phyloP scores from a whole-genome alignment of 441 rosid species.

The Euphorbia schlechtendalii region DNA sequence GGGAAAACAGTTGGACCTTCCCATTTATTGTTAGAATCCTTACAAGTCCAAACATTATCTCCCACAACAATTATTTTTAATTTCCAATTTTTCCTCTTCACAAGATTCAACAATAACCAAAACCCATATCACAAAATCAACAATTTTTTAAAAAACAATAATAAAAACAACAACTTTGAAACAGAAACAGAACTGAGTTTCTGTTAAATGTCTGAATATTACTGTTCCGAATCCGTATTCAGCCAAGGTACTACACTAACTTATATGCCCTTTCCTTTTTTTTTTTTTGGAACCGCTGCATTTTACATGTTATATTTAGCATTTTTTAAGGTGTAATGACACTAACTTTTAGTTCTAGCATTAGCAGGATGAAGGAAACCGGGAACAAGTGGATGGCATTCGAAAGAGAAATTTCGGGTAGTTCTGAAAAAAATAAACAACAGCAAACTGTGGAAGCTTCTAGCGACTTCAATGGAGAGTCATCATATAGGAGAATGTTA shows the following conservation, averaged over 20 bases:
- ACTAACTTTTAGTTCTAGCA: slow-evolving; percentile 14
- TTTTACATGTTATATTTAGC: neutral
- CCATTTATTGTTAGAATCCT: slow-evolving; percentile 16
- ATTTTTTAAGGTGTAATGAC: neutral
- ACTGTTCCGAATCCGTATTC: too few species aligned
- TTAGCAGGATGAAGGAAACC: slow-evolving; percentile 24
- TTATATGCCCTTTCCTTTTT: neutral
- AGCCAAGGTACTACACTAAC: too few species aligned
- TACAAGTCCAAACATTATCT: slow-evolving; percentile 32
- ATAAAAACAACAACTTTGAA: neutral
- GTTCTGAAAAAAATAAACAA: slow-evolving; percentile 7
- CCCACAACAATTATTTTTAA: slow-evolving; percentile 1
- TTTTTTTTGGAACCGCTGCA: neutral
- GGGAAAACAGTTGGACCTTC: slow-evolving; percentile 3
- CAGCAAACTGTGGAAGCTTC: slow-evolving; percentile 1
- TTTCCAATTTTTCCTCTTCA: slow-evolving; percentile 11
- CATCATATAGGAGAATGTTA: slow-evolving; percentile 17
- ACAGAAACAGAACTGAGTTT: neutral
- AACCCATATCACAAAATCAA: too few species aligned
- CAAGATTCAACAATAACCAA: neutral
- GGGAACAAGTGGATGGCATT: slow-evolving; percentile 77
- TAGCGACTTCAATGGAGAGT: slow-evolving; percentile 3
- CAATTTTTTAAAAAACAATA: neutral
- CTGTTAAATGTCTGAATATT: neutral
- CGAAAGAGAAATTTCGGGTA: slow-evolving; percentile 24